Evolutionary conservation across 768 basidiomycete species (phyloP).

Genomic region (Leccinellum albellum): DNA sequence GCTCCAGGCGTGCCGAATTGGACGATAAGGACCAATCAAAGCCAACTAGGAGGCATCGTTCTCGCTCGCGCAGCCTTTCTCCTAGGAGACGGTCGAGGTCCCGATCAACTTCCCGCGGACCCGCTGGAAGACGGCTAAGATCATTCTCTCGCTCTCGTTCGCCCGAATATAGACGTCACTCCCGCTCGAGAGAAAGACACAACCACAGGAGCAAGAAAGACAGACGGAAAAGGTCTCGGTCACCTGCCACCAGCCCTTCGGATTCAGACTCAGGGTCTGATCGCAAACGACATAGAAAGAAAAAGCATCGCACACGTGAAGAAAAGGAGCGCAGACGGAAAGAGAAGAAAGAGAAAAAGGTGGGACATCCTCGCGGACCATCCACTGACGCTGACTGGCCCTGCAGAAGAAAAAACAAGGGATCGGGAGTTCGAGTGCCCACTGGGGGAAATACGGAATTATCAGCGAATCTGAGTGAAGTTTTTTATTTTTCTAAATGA

Average conservation of each 20-base stretch:
- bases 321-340: conserved; percentile 53
- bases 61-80: conserved; percentile 24
- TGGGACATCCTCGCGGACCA: conserved; percentile 22
- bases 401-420: conserved; percentile 57
- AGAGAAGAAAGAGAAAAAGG: conserved; percentile 72
- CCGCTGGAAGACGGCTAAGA: conserved; percentile 9
- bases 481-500: neutral
- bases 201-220: conserved; percentile 23
- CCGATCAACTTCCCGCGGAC: conserved; percentile 24
- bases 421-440: conserved; percentile 42
- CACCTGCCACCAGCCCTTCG: conserved; percentile 41
- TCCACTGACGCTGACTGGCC: neutral
- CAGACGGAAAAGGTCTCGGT: conserved; percentile 33
- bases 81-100: conserved; percentile 22
- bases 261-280: conserved; percentile 32
- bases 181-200: conserved; percentile 33
- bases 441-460: conserved; percentile 91
- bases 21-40: conserved; percentile 6
- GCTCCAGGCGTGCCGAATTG: conserved; percentile 9
- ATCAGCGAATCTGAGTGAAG: conserved; percentile 82
- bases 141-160: conserved; percentile 27
- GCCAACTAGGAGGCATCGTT: conserved; percentile 5
- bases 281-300: conserved; percentile 40
- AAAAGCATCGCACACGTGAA: conserved; percentile 43
- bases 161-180: conserved; percentile 28